Evolutionary conservation across 768 basidiomycete genomes (phyloP), one percentile per base, ranked within the genome.

Genomic region (Boletus rubescentipes): DNA sequence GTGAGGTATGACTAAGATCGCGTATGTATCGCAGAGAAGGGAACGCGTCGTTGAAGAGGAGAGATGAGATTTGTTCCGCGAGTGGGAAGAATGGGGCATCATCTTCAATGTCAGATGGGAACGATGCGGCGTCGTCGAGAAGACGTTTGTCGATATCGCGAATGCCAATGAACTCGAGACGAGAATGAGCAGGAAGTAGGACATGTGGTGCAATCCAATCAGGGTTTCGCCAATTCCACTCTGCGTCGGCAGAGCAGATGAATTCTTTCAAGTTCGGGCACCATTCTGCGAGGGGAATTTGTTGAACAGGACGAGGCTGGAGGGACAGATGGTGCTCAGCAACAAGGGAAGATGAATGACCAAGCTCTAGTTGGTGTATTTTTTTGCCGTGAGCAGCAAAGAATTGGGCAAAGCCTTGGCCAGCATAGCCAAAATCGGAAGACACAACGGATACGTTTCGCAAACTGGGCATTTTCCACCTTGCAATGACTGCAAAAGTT

Each of bases 181-280:
- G 73, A 0, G 81, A 78, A 62, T 90, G 88, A 1, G 81, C 66
- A 16, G 87, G 85, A 20, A 90, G 76, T 7, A 90, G 72, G 37
- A 87, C 76, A 51, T 90, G 88, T 4, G 88, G 86, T 14, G 88
- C 85, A 61, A 89, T 89, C 88, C 87, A 89, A 63, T 90, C 87
- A 0, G 88, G 88, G 47, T 74, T 77, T 60, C 83, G 78, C 88
- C 88, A 89, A 57, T 89, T 86, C 88, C 88, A 90, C 61, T 87
- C 87, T 1, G 87, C 87, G 55, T 89, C 86, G 2, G 88, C 87
- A 40, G 79, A 81, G 63, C 86, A 89, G 45, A 90, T 85, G 66
- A 90, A 86, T 61, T 87, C 78, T 32, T 72, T 72, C 35, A 90
- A 73, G 58, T 85, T 83, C 0, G 88, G 88, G 58, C 85, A 87